These are phyloP conservation scores for Dacryopinax spathularia DNA, from an alignment of 768 basidiomycete genomes.

Conservation along the genomic window DNA sequence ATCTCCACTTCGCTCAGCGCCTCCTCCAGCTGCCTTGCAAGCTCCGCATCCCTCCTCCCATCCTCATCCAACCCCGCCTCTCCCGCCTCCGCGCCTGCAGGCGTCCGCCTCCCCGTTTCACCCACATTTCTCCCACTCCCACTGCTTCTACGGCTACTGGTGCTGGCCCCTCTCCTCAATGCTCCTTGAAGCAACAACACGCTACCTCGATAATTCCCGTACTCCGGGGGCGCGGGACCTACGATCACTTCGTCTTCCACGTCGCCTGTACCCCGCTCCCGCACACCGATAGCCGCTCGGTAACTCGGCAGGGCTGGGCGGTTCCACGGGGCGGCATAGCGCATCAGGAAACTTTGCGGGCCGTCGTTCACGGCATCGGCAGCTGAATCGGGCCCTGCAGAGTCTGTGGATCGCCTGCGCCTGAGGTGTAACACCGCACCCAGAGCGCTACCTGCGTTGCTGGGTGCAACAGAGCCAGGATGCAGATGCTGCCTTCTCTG, in stretches of 20 bases:
- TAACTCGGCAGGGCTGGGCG: slow-evolving; percentile 57
- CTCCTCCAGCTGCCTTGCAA: slow-evolving; percentile 41
- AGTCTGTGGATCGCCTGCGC: not conserved
- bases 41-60: slow-evolving; percentile 37
- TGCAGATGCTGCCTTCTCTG: slow-evolving; percentile 47
- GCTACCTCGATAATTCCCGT: slow-evolving; percentile 59
- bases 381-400: slow-evolving; percentile 17
- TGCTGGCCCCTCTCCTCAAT: slow-evolving; percentile 35
- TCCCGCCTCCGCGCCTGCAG: slow-evolving; percentile 15
- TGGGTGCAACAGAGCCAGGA: slow-evolving; percentile 31
- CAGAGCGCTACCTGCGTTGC: slow-evolving; percentile 9
- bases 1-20: slow-evolving; percentile 34
- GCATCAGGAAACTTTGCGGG: not conserved
- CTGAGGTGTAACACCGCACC: slow-evolving; percentile 25
- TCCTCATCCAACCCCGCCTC: slow-evolving; percentile 28
- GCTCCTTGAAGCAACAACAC: slow-evolving; percentile 44
- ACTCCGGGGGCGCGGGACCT: slow-evolving; percentile 57
- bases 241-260: slow-evolving; percentile 60
- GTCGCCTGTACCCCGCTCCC: slow-evolving; percentile 47
- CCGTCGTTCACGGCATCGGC: slow-evolving; percentile 25
- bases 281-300: slow-evolving; percentile 51
- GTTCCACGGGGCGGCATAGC: slow-evolving; percentile 45
- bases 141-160: slow-evolving; percentile 19
- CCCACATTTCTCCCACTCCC: slow-evolving; percentile 21
- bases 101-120: slow-evolving; percentile 14